Evolutionary conservation across 2,329 filamentous ascomycete genomes (phyloP).

Genomic region (Geosmithia morbida): DNA sequence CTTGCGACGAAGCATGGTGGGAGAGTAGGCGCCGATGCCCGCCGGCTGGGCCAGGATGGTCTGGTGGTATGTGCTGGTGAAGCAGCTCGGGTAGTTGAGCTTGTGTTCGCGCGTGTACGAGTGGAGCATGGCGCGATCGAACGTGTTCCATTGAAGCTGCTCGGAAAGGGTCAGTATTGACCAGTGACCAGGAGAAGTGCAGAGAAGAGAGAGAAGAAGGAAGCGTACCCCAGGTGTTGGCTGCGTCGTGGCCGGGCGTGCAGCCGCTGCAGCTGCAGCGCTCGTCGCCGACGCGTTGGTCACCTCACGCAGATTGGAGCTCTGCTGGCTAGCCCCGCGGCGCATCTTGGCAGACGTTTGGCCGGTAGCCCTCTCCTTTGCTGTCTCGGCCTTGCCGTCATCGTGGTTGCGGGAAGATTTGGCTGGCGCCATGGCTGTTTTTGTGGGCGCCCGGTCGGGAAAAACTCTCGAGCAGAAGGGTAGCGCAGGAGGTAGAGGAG

Average conservation of each 20-base stretch:
- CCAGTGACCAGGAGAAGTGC: not conserved
- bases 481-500: not conserved
- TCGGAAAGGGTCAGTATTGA: constrained; percentile 1
- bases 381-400: constrained; percentile 27
- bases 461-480: not conserved
- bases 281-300: constrained; percentile 18
- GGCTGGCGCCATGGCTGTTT: constrained; percentile 24
- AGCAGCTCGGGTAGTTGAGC: constrained; percentile 56
- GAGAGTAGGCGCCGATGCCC: constrained; percentile 57
- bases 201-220: constrained; percentile 3
- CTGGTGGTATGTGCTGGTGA: constrained; percentile 47
- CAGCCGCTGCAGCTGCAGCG: not conserved
- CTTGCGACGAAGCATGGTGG: constrained; percentile 53
- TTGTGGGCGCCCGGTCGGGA: not conserved
- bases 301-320: constrained; percentile 28
- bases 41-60: constrained; percentile 44
- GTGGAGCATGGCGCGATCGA: constrained; percentile 55
- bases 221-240: constrained; percentile 18
- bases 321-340: constrained; percentile 36
- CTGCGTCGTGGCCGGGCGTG: constrained; percentile 10
- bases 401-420: constrained; percentile 32
- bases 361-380: constrained; percentile 31
- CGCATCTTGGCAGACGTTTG: constrained; percentile 38
- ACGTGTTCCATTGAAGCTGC: constrained; percentile 51
- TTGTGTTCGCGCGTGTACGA: constrained; percentile 62